phyloP scores from a whole-genome alignment of 495 filamentous ascomycete species.

The Lepidopterella palustris region DNA sequence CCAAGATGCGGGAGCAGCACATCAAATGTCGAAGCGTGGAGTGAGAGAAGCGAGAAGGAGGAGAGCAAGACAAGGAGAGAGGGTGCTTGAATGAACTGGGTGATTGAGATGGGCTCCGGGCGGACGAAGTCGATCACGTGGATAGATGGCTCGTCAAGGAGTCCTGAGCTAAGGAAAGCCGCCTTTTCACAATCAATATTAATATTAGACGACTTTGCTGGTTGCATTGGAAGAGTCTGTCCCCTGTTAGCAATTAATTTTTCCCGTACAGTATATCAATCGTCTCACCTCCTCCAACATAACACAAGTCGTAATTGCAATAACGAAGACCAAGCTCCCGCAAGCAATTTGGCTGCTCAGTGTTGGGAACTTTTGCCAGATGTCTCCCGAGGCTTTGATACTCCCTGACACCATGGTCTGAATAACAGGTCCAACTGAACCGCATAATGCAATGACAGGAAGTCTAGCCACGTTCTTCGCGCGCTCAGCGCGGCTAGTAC shows the following conservation, averaged over 20 bases:
- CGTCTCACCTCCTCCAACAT: constrained; percentile 42
- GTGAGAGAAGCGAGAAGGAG: constrained; percentile 41
- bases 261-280: constrained; percentile 16
- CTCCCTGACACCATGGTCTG: constrained; percentile 31
- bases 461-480: constrained; percentile 40
- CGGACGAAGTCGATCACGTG: constrained; percentile 30
- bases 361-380: constrained; percentile 40
- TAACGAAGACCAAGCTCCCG: constrained; percentile 37
- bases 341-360: constrained; percentile 41
- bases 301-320: constrained; percentile 34
- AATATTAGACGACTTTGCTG: constrained; percentile 13
- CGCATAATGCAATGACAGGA: constrained; percentile 40
- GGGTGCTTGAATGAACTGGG: constrained; percentile 40
- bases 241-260: constrained; percentile 14
- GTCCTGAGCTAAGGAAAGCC: constrained; percentile 35
- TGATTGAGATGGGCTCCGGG: constrained; percentile 39
- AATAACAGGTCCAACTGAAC: constrained; percentile 40
- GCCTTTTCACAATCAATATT: constrained; percentile 39
- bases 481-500: constrained; percentile 32
- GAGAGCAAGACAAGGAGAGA: constrained; percentile 40
- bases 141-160: constrained; percentile 19
- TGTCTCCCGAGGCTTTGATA: constrained; percentile 30
- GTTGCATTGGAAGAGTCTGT: constrained; percentile 35
- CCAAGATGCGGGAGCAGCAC: constrained; percentile 42
- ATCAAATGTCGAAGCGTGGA: constrained; percentile 44